Conservation (phyloP, 768 basidiomycete species). For the Calocera viscosa region DNA sequence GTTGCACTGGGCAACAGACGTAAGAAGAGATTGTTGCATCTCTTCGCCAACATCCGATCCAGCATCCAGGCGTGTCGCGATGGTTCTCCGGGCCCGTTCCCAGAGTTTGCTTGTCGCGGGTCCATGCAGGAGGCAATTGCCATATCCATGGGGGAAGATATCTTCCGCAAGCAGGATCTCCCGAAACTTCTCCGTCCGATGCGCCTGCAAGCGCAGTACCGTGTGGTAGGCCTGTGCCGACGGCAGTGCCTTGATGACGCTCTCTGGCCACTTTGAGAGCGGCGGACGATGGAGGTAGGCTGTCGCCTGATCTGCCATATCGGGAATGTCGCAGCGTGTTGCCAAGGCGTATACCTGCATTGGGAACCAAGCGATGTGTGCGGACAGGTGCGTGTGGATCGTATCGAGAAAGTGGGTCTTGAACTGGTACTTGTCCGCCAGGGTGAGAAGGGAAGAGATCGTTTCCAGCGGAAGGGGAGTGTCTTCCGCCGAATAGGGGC, state of each 20-base stretch:
- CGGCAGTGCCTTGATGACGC: conserved; percentile 40
- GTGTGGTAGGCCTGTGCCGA: conserved; percentile 52
- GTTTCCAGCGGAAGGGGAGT: not conserved
- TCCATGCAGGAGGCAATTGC: conserved; percentile 43
- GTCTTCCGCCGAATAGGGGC: not conserved
- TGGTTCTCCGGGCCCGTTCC: conserved; percentile 26
- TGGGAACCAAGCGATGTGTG: conserved; percentile 39
- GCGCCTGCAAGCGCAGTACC: conserved; percentile 45
- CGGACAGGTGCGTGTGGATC: conserved; percentile 41
- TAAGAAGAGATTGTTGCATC: not conserved
- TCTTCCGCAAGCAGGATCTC: conserved; percentile 44
- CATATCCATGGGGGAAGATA: conserved; percentile 63
- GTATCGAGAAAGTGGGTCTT: conserved; percentile 33
- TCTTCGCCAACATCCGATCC: not conserved
- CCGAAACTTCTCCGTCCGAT: conserved; percentile 42
- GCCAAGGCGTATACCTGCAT: conserved; percentile 55
- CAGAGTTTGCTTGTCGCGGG: conserved; percentile 36
- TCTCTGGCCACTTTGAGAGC: conserved; percentile 42
- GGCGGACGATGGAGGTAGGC: conserved; percentile 44
- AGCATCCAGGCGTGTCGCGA: not conserved
- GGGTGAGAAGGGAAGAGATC: conserved; percentile 40
- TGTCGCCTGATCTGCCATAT: conserved; percentile 45
- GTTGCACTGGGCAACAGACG: not conserved
- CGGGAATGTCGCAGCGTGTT: conserved; percentile 25
- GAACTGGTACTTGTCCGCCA: conserved; percentile 57